Evolutionary conservation across 78 protist genomes (phyloP), one percentile per base, ranked within the genome.

Genomic region (Dictyostelium capitatum): DNA sequence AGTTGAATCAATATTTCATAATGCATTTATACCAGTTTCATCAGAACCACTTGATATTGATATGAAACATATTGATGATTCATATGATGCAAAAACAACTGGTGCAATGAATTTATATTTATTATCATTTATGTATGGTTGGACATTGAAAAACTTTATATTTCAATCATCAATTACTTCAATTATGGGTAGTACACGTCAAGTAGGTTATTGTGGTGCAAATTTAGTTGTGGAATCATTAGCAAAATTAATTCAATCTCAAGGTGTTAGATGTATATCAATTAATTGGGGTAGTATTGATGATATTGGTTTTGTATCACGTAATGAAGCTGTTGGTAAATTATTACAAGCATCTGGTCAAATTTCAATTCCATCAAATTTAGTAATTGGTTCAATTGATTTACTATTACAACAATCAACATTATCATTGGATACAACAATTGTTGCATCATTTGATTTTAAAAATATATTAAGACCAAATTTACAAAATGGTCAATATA

Each of bases 181-280:
- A 8, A 48, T 91, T 5, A 53, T 80, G 1, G 96, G 96, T 12
- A 48, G 77, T 46, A 30, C 47, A 11, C 95, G 74, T 46, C 97
- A 94, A 79, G 28, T 89, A 30, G 56, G 79, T 46, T 96, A 96
- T 74, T 83, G 87, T 20, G 72, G 95, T 28, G 97, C 96, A 57
- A 96, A 96, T 91, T 79, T 83, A 20, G 84, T 90, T 11, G 81
- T 89, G 2, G 97, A 96, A 54, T 28, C 83, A 17, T 48, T 94
- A 20, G 67, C 95, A 53, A 50, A 20, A 48, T 37, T 15, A 28
- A 80, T 96, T 32, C 11, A 82, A 6, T 51, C 70, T 0, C 41
- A 28, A 9, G 97, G 95, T n/a, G 69, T 83, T 3, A 37, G 56
- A n/a, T 84, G 92, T 17, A 62, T 82, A 3, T 32, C 80, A 28